These are phyloP conservation scores for Salix arbutifolia DNA, from an alignment of 345 rosid species.

Conservation along the genomic window DNA sequence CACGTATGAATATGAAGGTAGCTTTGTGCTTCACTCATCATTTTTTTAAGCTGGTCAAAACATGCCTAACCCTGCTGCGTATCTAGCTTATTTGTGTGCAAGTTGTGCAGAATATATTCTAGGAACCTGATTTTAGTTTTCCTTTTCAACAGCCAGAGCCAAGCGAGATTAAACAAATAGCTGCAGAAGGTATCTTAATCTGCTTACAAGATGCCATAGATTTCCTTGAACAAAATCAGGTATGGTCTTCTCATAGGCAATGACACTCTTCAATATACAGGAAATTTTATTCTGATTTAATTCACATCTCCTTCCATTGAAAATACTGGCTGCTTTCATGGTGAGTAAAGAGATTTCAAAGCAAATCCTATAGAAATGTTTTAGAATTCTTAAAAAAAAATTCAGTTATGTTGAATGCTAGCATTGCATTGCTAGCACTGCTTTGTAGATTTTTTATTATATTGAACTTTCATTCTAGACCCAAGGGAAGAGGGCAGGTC, in stretches of 20 bases:
- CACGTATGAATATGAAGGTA: not conserved
- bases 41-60: not conserved
- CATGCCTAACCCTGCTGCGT: not conserved
- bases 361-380: not conserved
- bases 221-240: slow-evolving; percentile 77
- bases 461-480: not conserved
- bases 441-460: not conserved
- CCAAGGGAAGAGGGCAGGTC: not conserved
- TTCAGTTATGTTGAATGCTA: no score
- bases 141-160: slow-evolving; percentile 64
- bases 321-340: not conserved
- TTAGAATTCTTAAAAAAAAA: not conserved
- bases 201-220: slow-evolving; percentile 90
- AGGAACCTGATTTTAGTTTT: slow-evolving; percentile 14
- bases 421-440: no score
- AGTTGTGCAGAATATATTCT: not conserved
- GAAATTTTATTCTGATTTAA: not conserved
- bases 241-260: slow-evolving; percentile 15
- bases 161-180: slow-evolving; percentile 68
- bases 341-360: not conserved
- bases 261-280: not conserved
- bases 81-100: not conserved
- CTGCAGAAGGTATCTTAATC: slow-evolving; percentile 80
- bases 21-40: not conserved
- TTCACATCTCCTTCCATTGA: not conserved